phyloP scores from a whole-genome alignment of 345 rosid genomes.

The Gossypium arboreum region DNA sequence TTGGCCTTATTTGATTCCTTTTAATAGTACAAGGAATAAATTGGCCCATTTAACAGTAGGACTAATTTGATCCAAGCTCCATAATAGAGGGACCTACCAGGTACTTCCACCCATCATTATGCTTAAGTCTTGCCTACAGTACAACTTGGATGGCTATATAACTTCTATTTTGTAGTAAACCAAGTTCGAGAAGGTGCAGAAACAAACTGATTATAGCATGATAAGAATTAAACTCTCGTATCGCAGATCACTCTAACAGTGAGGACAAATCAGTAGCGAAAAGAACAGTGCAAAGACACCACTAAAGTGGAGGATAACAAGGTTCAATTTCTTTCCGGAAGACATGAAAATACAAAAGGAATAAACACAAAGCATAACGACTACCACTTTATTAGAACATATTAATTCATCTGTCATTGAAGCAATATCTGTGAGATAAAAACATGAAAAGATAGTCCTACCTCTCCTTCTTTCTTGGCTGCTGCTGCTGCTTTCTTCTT shows the following conservation, averaged over 20 bases:
- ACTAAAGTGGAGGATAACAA: background rate
- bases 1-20: too few relatives aligned
- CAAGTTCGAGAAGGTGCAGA: background rate
- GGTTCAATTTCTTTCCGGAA: background rate
- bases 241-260: background rate
- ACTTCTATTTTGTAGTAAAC: background rate
- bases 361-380: background rate
- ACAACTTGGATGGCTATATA: background rate
- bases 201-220: background rate
- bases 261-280: background rate
- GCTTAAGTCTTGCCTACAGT: background rate
- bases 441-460: conserved; percentile 4
- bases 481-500: conserved; percentile 49
- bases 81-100: too few relatives aligned
- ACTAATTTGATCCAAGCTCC: too few relatives aligned
- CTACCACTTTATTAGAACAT: background rate
- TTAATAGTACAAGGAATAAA: too few relatives aligned
- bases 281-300: background rate
- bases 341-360: background rate
- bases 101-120: background rate
- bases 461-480: conserved; percentile 63
- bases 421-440: background rate
- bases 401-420: background rate
- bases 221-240: background rate
- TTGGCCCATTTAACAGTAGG: too few relatives aligned